Percentiles rank a stretch among this genome's conserved stretches.
phyloP scores from a whole-genome alignment of 2,329 filamentous ascomycete species.

The Cercospora zeina region DNA sequence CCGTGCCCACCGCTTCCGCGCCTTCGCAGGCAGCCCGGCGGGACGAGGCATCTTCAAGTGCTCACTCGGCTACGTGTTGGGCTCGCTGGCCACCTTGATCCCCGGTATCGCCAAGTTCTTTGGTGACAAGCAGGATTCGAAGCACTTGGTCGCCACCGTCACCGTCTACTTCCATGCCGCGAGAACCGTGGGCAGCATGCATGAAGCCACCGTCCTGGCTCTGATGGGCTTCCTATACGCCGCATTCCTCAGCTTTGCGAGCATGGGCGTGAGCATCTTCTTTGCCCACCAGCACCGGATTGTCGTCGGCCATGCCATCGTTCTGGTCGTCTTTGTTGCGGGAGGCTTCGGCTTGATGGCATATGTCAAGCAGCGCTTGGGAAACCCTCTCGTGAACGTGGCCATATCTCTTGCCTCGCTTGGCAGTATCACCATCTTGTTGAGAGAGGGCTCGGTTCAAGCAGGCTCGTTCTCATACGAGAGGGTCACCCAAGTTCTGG shows the following conservation, averaged over 20 bases:
- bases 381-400: constrained; percentile 46
- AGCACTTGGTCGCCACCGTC: constrained; percentile 89
- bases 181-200: constrained; percentile 82
- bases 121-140: constrained; percentile 76
- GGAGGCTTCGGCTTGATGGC: constrained; percentile 81
- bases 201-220: constrained; percentile 77
- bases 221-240: constrained; percentile 77
- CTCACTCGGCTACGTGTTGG: constrained; percentile 83
- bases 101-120: constrained; percentile 70
- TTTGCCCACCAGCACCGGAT: constrained; percentile 69
- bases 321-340: constrained; percentile 80
- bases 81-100: constrained; percentile 82
- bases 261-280: constrained; percentile 84
- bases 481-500: constrained; percentile 78
- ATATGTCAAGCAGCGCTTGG: constrained; percentile 43
- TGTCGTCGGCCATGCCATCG: constrained; percentile 71
- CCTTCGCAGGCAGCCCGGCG: constrained; percentile 57
- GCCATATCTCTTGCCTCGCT: constrained; percentile 83
- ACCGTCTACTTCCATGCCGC: constrained; percentile 95
- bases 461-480: constrained; percentile 75
- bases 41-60: constrained; percentile 86
- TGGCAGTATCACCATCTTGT: constrained; percentile 84
- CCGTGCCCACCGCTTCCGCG: constrained; percentile 20
- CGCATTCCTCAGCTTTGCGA: constrained; percentile 71
- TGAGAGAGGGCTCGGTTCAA: constrained; percentile 87